A percentile compares a stretch with the other conserved stretches of the same genome.
Conservation (phyloP, 176 grass and related monocot genomes). For the Thalia dealbata region DNA sequence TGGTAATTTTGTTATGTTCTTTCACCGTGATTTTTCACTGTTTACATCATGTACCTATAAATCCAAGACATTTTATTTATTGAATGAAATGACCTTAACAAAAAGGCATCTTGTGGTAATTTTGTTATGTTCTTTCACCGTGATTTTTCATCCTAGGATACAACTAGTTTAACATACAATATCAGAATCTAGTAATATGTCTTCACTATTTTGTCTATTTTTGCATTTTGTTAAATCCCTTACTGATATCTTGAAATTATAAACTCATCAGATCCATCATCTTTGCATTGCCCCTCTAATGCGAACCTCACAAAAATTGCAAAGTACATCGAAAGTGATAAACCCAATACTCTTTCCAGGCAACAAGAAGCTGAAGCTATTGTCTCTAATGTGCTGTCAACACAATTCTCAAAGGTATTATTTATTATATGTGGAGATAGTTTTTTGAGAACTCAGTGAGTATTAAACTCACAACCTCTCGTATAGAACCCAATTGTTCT, state of each 20-base stretch:
- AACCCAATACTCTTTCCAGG: slow-evolving; percentile 36
- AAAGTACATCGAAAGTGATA: slow-evolving; percentile 18
- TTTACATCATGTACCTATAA: no score
- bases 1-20: background rate
- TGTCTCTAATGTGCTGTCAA: slow-evolving; percentile 60
- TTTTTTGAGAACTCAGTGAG: no score
- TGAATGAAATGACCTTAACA: background rate
- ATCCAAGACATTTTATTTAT: background rate
- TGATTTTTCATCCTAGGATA: background rate
- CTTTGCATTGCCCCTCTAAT: slow-evolving; percentile 23
- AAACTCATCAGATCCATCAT: slow-evolving; percentile 62
- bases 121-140: background rate
- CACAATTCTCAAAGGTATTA: slow-evolving; percentile 56
- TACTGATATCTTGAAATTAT: slow-evolving; percentile 26
- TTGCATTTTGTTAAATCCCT: background rate
- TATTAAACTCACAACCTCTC: no score
- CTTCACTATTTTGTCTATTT: slow-evolving; percentile 18
- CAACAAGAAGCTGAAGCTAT: slow-evolving; percentile 67
- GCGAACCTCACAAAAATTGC: slow-evolving; percentile 21
- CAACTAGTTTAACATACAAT: background rate
- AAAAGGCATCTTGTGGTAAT: background rate
- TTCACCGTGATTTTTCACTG: background rate
- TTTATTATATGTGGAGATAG: no score
- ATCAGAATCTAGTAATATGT: no score
- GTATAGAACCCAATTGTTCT: no score